Evolutionary conservation across 768 basidiomycete species (phyloP).

Genomic region (Kwoniella botswanensis): DNA sequence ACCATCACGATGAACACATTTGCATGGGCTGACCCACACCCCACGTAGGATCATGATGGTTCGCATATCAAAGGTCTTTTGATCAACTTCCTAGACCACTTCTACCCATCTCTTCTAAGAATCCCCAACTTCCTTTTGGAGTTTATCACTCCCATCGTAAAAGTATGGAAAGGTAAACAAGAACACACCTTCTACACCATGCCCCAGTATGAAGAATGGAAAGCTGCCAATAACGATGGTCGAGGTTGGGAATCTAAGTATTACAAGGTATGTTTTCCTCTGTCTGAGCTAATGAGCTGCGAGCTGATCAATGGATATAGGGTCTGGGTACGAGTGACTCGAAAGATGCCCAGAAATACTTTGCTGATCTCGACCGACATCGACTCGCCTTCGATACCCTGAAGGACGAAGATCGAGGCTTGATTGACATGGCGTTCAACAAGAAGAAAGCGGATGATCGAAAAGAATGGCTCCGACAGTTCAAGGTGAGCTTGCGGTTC

Average conservation of each 20-base stretch:
- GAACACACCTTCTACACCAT: conserved; percentile 92
- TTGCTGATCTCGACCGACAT: conserved; percentile 87
- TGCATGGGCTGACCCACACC: not conserved
- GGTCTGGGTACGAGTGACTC: conserved; percentile 94
- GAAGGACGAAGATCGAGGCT: conserved; percentile 77
- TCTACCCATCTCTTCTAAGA: conserved; percentile 90
- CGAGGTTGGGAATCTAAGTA: conserved; percentile 92
- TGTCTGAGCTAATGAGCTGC: not conserved
- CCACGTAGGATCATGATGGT: conserved; percentile 89
- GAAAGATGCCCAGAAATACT: conserved; percentile 88
- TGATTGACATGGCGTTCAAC: conserved; percentile 98
- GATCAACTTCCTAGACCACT: conserved; percentile 97
- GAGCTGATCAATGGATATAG: conserved; percentile 59
- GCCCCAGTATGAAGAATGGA: conserved; percentile 94
- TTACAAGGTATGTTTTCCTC: conserved; percentile 74
- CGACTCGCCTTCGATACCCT: conserved; percentile 88
- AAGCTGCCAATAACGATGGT: conserved; percentile 73
- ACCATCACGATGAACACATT: not conserved
- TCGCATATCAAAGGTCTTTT: conserved; percentile 99
- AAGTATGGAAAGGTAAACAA: conserved; percentile 79
- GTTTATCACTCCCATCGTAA: conserved; percentile 97
- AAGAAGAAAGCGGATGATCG: conserved; percentile 99
- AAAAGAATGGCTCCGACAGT: conserved; percentile 96
- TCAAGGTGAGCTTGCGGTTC: conserved; percentile 66
- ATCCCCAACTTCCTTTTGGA: conserved; percentile 92